These are phyloP conservation scores for Stipa capillata DNA, from an alignment of 176 grass and related monocot species.

Conservation along the genomic window DNA sequence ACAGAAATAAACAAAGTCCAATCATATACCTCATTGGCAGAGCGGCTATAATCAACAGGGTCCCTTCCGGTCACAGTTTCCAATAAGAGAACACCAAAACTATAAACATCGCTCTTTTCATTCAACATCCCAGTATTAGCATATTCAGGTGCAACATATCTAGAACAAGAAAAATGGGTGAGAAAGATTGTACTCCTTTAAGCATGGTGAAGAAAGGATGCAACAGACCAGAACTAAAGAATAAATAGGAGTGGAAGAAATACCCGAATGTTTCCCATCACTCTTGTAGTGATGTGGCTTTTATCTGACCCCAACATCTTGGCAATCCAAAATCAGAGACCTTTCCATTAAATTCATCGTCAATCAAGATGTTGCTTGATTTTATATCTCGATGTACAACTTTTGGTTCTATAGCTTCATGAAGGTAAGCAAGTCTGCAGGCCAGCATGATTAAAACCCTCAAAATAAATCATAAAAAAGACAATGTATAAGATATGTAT, in stretches of 20 bases:
- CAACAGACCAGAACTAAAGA: background rate
- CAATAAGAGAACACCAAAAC: constrained; percentile 88
- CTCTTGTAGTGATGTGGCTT: constrained; percentile 93
- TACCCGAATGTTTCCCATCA: constrained; percentile 99
- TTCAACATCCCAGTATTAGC: constrained; percentile 97
- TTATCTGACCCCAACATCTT: constrained; percentile 95
- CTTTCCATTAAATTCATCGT: constrained; percentile 91
- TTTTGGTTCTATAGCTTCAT: constrained; percentile 99
- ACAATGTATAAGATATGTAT: background rate
- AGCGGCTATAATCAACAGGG: constrained; percentile 80
- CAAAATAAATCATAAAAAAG: background rate
- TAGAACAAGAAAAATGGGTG: constrained; percentile 31
- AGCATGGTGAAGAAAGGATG: background rate
- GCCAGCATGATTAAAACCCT: background rate
- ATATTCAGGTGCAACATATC: constrained; percentile 97
- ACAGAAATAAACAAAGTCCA: background rate
- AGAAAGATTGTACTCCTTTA: background rate
- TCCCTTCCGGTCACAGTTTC: constrained; percentile 92
- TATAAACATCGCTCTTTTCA: constrained; percentile 99
- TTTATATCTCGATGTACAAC: constrained; percentile 99
- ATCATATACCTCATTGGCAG: constrained; percentile 67
- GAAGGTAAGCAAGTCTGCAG: constrained; percentile 92
- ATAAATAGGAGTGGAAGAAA: background rate
- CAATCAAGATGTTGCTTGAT: constrained; percentile 98
- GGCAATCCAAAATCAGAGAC: constrained; percentile 93